phyloP scores from a whole-genome alignment of 805 yeast species.

The Myxozyma monticola region DNA sequence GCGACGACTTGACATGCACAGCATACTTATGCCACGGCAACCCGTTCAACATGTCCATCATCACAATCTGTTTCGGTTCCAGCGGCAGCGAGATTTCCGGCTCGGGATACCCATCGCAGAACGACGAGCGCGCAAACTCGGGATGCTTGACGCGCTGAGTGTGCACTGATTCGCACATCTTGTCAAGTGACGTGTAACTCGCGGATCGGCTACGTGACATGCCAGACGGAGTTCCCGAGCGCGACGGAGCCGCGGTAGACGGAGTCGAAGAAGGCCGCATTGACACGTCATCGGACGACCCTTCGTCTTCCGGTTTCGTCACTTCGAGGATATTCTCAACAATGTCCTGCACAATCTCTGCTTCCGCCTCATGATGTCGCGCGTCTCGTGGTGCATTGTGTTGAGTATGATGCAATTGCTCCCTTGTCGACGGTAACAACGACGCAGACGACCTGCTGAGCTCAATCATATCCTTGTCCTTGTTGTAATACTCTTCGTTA shows the following conservation, averaged over 20 bases:
- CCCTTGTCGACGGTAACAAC: neutral
- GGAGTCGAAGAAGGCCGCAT: neutral
- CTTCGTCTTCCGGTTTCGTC: slow-evolving; percentile 1
- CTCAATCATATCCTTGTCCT: neutral
- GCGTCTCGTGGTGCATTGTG: too few relatives aligned
- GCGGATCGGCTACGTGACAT: neutral
- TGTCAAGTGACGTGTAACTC: neutral
- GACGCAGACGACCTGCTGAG: neutral
- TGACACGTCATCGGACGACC: neutral
- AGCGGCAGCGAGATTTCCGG: slow-evolving; percentile 4
- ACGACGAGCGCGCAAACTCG: slow-evolving; percentile 6
- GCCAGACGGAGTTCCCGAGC: neutral
- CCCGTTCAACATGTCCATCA: slow-evolving; percentile 46
- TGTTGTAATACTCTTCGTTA: neutral
- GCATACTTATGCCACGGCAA: slow-evolving; percentile 79
- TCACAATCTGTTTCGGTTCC: slow-evolving; percentile 6
- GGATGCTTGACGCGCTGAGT: slow-evolving; percentile 2
- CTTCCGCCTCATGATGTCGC: slow-evolving; percentile 12
- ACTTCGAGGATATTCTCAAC: slow-evolving; percentile 26
- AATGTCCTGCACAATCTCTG: slow-evolving; percentile 23
- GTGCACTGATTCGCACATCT: neutral
- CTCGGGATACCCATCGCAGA: neutral
- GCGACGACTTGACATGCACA: slow-evolving; percentile 59
- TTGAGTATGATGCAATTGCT: neutral
- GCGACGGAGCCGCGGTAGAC: neutral